Evolutionary conservation across 345 rosid genomes (phyloP), one percentile per base, ranked within the genome.

Genomic region (Salix arbutifolia): DNA sequence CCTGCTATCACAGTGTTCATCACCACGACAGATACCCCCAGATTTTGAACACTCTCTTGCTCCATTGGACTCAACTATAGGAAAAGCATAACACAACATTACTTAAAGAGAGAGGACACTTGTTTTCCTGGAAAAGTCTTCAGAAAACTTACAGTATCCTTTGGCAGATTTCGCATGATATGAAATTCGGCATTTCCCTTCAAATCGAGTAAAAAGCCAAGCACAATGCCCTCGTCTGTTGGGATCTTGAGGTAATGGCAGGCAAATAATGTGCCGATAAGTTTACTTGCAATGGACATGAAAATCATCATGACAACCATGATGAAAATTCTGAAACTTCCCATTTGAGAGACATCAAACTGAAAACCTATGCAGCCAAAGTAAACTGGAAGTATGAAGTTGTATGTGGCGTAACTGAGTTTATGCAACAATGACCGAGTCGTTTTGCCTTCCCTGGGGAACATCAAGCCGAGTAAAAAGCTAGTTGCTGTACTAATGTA

Each of bases 361-460:
- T 91, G 93, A 75, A 92, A 92, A 30, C 97, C 99, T 5, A 88
- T 81, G 73, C 86, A 91, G 74, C 99, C 95, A 7, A 91, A 94
- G 79, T 87, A 94, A 7, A 93, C 83, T 3, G 99, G 99, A 23
- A 94, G 91, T 14, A 94, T 60, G 78, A 92, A 91, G 78, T 88
- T 92, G 73, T 92, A 81, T 46, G 90, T 87, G 23, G 91, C 85
- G 65, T 88, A 92, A 60, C 85, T 81, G 75, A 94, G 86, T 73
- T 89, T 89, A 21, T 74, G 81, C 58, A 89, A 28, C 86, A 94
- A 72, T 5, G 98, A 92, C 79, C 97, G 71, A 18, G 86, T 83
- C 1, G 93, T 86, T 76, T 93, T 92, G 16, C 98, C 97, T 81
- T 90, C 88, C 74, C 95, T 82, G 0, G 98, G 97, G 82, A 91